Conservation (phyloP, 1,284 basidiomycete species). For the Singerocomus inundabilis region DNA sequence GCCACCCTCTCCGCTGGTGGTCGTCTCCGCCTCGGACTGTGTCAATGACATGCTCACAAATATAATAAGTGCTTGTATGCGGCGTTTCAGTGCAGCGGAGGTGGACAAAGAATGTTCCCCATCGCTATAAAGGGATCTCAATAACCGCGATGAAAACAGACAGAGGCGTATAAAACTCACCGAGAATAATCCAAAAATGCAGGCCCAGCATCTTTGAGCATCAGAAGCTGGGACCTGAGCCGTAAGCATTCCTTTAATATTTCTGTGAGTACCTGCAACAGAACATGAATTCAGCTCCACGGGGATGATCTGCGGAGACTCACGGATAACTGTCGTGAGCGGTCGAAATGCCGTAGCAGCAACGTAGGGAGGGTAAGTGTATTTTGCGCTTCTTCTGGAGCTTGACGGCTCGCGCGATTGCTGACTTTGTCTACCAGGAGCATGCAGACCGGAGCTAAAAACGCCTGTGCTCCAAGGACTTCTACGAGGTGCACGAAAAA, state of each 20-base stretch:
- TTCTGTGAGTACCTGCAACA: conserved; percentile 59
- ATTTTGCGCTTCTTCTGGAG: conserved; percentile 53
- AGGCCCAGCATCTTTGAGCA: conserved; percentile 39
- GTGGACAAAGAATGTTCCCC: conserved; percentile 50
- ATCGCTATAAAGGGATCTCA: conserved; percentile 39
- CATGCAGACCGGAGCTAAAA: conserved; percentile 83
- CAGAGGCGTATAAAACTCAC: conserved; percentile 39
- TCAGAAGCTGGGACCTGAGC: conserved; percentile 48
- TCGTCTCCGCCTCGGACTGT: conserved; percentile 34
- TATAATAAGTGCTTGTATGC: conserved; percentile 64
- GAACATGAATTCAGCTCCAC: conserved; percentile 17
- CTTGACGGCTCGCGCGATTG: conserved; percentile 69
- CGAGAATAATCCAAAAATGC: conserved; percentile 55
- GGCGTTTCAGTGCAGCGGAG: conserved; percentile 48
- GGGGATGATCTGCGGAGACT: neutral
- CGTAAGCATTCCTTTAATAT: conserved; percentile 66
- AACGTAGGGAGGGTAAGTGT: conserved; percentile 68
- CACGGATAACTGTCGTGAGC: conserved; percentile 57
- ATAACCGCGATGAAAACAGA: neutral
- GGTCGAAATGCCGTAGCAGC: conserved; percentile 59
- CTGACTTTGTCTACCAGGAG: conserved; percentile 81
- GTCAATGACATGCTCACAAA: conserved; percentile 48
- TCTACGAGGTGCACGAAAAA: conserved; percentile 93
- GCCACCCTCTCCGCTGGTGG: conserved; percentile 38
- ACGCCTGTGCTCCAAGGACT: conserved; percentile 79